These are phyloP conservation scores for Pachysandra terminalis DNA, from an alignment of 164 flowering plant genomes.

Conservation along the genomic window DNA sequence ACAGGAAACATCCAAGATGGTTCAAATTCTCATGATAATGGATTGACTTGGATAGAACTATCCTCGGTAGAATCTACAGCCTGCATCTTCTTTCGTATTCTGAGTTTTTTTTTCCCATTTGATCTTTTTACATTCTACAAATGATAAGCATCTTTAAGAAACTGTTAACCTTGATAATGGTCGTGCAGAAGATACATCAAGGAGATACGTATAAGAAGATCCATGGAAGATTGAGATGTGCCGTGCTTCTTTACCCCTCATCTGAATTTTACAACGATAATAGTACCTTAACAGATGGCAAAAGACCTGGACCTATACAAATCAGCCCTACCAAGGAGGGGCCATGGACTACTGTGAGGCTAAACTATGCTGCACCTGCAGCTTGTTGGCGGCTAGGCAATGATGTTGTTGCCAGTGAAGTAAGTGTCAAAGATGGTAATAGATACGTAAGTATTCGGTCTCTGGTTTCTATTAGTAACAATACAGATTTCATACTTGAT, in stretches of 20 bases:
- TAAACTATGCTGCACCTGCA: conserved; percentile 93
- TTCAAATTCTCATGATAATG: conserved; percentile 27
- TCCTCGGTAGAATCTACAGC: conserved; percentile 42
- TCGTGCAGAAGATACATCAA: conserved; percentile 31
- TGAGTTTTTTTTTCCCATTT: background rate
- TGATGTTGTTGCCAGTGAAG: conserved; percentile 96
- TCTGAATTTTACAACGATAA: conserved; percentile 38
- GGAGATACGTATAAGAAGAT: conserved; percentile 19
- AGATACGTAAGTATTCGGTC: conserved; percentile 85
- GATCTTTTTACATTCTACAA: background rate
- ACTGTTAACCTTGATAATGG: conserved; percentile 7
- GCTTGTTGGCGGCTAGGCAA: conserved; percentile 93
- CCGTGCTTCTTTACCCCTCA: conserved; percentile 43
- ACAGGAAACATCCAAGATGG: conserved; percentile 26
- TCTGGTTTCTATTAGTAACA: conserved; percentile 74
- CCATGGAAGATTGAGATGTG: conserved; percentile 60
- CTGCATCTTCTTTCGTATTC: conserved; percentile 12
- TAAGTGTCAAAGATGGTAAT: conserved; percentile 65
- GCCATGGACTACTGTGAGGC: conserved; percentile 89
- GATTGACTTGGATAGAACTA: conserved; percentile 62
- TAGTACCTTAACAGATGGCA: conserved; percentile 19
- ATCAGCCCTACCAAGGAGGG: conserved; percentile 82
- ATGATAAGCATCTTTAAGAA: background rate
- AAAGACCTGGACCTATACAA: conserved; percentile 68
- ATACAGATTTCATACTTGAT: conserved; percentile 69